Base-by-base conservation (phyloP, 495 filamentous ascomycete genomes). In the Cudoniella acicularis region DNA sequence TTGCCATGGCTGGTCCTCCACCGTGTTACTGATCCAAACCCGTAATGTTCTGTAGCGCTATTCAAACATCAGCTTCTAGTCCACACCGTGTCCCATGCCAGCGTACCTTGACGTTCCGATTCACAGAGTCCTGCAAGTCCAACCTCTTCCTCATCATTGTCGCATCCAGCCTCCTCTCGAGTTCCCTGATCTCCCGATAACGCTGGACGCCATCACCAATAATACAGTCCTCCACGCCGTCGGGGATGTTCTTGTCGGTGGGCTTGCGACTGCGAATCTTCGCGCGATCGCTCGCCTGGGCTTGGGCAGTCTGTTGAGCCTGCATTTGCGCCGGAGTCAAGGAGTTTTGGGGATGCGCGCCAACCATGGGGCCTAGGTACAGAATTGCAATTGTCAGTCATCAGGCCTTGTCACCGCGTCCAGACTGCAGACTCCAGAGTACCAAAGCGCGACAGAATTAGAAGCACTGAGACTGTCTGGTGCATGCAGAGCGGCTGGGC, bases 21-120 rank as follows among this genome's bases (percentile, higher is more conserved):
- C 89, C 0, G 92, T 96, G 70, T 99, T 99, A 67, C 88, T 91
- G 61, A 99, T 87, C 91, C 92, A 98, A 56, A 99, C 85, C 61
- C 91, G 87, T 70, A 99, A 75, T 20, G 89, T 96, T 67, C 87
- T 87, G 71, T 87, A 86, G 50, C 89, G 84, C 82, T 85, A 52
- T 50, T 17, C 9, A 27, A 22, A 21, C 18, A 27, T 57, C 22
- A 61, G 56, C 47, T 18, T 8, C 17, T 9, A 47, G 8, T 30
- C 26, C 13, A 23, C 48, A 17, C 24, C 22, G 45, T 47, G 3
- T 42, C 6, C 20, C 20, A 25, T 0, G 3, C 10, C 63, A 17
- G 70, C 56, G 61, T 50, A 84, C 82, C 80, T 94, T 92, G 49
- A 86, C 77, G 54, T 87, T 87, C 54, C 89, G 83, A 70, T 83